These are phyloP conservation scores for Vitis cinerea DNA, from an alignment of 164 flowering plant genomes.

Conservation along the genomic window DNA sequence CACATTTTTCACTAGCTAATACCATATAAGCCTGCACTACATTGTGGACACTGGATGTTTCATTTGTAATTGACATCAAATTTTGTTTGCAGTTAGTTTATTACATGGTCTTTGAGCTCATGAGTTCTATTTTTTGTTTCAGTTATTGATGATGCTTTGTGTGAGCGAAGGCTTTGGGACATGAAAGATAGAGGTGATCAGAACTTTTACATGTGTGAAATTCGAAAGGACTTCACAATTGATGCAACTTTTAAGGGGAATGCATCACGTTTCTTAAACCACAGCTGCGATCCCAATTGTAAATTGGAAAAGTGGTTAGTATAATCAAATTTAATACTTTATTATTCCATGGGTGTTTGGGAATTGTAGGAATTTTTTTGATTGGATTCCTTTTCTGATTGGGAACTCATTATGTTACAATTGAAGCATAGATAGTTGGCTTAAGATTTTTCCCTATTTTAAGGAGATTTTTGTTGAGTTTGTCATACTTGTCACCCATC, in stretches of 20 bases:
- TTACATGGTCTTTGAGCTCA: too few species aligned
- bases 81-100: too few species aligned
- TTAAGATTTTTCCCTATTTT: too few species aligned
- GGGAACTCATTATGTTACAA: not conserved
- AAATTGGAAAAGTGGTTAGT: slow-evolving; percentile 86
- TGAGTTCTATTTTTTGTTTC: slow-evolving; percentile 18
- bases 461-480: too few species aligned
- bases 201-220: slow-evolving; percentile 94
- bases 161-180: slow-evolving; percentile 94
- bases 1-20: too few species aligned
- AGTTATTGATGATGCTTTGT: slow-evolving; percentile 87
- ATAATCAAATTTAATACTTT: not conserved
- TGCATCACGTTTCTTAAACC: slow-evolving; percentile 77
- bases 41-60: too few species aligned
- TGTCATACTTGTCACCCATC: too few species aligned
- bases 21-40: too few species aligned
- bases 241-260: slow-evolving; percentile 98
- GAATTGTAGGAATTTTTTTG: not conserved
- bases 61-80: too few species aligned
- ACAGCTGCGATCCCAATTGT: slow-evolving; percentile 94
- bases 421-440: too few species aligned
- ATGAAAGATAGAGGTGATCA: slow-evolving; percentile 68
- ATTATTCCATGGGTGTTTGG: not conserved
- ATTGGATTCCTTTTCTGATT: not conserved
- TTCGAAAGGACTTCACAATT: slow-evolving; percentile 81